A percentile compares a stretch with the other conserved stretches of the same genome.
Evolutionary conservation across 202 grass and related monocot genomes (phyloP).

Genomic region (Hordeum pubiflorum): DNA sequence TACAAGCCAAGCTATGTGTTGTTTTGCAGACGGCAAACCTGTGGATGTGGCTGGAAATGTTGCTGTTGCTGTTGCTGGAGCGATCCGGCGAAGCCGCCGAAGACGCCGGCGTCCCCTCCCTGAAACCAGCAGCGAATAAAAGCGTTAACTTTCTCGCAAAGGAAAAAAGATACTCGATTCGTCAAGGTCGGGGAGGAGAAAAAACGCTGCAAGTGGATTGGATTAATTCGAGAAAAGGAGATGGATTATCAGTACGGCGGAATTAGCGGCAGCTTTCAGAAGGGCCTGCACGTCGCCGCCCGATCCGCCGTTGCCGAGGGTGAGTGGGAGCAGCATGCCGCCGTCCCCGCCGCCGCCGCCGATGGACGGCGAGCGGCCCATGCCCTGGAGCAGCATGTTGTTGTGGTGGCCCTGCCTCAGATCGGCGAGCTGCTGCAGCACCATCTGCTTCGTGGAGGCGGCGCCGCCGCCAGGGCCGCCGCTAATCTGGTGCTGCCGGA

Average conservation of each 20-base stretch:
- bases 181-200: not conserved
- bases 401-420: slow-evolving; percentile 42
- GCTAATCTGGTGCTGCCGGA: slow-evolving; percentile 66
- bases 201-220: slow-evolving; percentile 29
- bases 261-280: slow-evolving; percentile 48
- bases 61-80: slow-evolving; percentile 42
- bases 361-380: slow-evolving; percentile 29
- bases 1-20: not conserved
- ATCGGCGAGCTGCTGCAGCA: slow-evolving; percentile 55
- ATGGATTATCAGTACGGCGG: slow-evolving; percentile 35
- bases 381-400: slow-evolving; percentile 48
- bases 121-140: slow-evolving; percentile 29
- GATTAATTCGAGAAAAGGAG: slow-evolving; percentile 25
- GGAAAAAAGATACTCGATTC: slow-evolving; percentile 18
- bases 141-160: not conserved
- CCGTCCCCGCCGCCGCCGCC: not conserved
- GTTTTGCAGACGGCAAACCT: slow-evolving; percentile 25
- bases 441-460: slow-evolving; percentile 29
- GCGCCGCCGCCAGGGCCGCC: slow-evolving; percentile 9
- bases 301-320: slow-evolving; percentile 38
- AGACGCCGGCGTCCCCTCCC: slow-evolving; percentile 41
- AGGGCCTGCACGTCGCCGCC: slow-evolving; percentile 48
- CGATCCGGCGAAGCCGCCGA: slow-evolving; percentile 42
- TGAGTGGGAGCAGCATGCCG: slow-evolving; percentile 37
- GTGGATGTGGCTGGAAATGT: slow-evolving; percentile 52